These are phyloP conservation scores for Alternaria ventricosa DNA, from an alignment of 2,329 filamentous ascomycete species.

Conservation along the genomic window DNA sequence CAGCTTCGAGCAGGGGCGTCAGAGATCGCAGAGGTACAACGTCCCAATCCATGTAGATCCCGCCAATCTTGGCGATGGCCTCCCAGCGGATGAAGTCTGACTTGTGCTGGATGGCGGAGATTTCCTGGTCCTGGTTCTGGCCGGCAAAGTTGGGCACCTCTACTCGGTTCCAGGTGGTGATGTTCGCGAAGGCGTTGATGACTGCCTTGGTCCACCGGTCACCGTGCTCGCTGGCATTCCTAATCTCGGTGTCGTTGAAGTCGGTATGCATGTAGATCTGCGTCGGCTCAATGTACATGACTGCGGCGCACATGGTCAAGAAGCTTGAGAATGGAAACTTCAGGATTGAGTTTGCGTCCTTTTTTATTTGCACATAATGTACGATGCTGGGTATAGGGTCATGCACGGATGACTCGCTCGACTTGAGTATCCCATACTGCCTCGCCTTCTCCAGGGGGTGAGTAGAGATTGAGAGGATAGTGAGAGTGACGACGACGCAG, in stretches of 20 bases:
- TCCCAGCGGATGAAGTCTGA: background rate
- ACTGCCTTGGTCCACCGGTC: constrained; percentile 24
- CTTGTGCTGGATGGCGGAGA: background rate
- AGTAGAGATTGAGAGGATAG: background rate
- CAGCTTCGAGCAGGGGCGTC: background rate
- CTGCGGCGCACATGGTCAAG: background rate
- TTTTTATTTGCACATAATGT: background rate
- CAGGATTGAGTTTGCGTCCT: background rate
- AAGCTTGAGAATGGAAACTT: background rate
- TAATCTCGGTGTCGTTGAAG: constrained; percentile 12
- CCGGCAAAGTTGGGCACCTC: background rate
- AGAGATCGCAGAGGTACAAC: background rate
- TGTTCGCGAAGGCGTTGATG: constrained; percentile 8
- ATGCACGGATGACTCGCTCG: background rate
- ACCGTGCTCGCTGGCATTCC: constrained; percentile 11
- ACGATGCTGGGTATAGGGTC: background rate
- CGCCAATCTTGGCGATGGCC: background rate
- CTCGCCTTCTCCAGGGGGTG: background rate
- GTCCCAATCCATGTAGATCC: background rate
- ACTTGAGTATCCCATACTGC: background rate
- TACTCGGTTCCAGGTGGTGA: background rate
- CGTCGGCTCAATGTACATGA: background rate
- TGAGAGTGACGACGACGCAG: background rate
- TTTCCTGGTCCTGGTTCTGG: background rate
- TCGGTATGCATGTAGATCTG: constrained; percentile 33